Evolutionary conservation across 2,329 filamentous ascomycete species (phyloP).

Genomic region (Pseudogymnoascus sp.): DNA sequence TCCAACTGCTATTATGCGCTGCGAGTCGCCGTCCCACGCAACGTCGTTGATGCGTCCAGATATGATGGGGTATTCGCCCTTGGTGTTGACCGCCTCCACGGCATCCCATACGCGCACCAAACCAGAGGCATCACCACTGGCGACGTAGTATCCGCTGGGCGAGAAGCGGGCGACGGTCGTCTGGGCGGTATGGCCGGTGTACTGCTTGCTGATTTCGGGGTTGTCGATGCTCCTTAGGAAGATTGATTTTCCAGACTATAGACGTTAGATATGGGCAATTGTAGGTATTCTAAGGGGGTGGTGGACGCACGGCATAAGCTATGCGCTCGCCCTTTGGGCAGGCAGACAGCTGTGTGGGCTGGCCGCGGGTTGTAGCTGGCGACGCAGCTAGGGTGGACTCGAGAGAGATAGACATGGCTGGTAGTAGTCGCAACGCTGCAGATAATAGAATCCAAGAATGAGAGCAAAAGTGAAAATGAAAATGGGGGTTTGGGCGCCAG

Average conservation of each 20-base stretch:
- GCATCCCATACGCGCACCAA: constrained; percentile 89
- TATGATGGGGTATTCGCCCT: constrained; percentile 89
- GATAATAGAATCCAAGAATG: neutral
- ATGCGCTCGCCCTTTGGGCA: constrained; percentile 87
- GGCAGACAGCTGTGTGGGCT: constrained; percentile 79
- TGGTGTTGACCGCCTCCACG: constrained; percentile 74
- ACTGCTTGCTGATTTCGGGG: constrained; percentile 77
- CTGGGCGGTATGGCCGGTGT: constrained; percentile 79
- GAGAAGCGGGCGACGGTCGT: constrained; percentile 93
- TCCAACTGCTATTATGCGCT: constrained; percentile 91
- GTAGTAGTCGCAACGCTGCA: neutral
- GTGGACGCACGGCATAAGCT: constrained; percentile 71
- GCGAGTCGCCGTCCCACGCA: constrained; percentile 94
- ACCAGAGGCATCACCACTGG: constrained; percentile 80
- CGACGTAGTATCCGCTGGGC: constrained; percentile 89
- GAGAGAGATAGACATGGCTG: constrained; percentile 44
- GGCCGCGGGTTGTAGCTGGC: constrained; percentile 74
- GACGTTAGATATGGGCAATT: constrained; percentile 12
- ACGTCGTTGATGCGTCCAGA: constrained; percentile 93
- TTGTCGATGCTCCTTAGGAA: constrained; percentile 93
- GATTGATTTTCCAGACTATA: constrained; percentile 87
- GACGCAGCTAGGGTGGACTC: constrained; percentile 74
- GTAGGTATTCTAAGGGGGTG: neutral
- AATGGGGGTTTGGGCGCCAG: neutral
- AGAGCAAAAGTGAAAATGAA: neutral